Percentiles rank a stretch among this genome's conserved stretches.
Conservation (phyloP, 2,329 filamentous ascomycete genomes). For the Laburnicola sp. region DNA sequence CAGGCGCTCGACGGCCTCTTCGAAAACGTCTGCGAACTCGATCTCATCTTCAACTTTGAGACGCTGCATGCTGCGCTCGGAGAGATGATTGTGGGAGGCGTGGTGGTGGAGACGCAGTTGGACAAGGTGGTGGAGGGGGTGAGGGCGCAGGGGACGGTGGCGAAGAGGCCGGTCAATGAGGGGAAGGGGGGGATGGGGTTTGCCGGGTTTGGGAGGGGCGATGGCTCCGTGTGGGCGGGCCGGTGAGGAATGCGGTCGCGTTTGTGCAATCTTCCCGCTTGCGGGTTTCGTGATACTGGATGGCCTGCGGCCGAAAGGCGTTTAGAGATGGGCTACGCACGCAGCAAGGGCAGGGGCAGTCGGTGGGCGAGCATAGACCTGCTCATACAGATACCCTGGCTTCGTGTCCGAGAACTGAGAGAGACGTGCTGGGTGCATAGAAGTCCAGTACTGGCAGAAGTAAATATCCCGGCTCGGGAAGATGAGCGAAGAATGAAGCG, state of each 20-base stretch:
- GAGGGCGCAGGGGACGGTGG: constrained; percentile 71
- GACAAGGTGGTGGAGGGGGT: constrained; percentile 89
- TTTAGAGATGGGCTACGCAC: too few relatives aligned
- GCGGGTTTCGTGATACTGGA: too few relatives aligned
- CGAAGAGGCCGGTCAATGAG: constrained; percentile 78
- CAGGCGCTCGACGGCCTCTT: constrained; percentile 93
- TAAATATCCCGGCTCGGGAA: too few relatives aligned
- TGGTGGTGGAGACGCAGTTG: constrained; percentile 89
- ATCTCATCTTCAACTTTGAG: constrained; percentile 99
- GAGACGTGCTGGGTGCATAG: too few relatives aligned
- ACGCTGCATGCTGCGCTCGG: constrained; percentile 86
- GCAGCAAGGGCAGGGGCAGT: too few relatives aligned
- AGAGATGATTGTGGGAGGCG: constrained; percentile 94
- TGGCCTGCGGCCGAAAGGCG: too few relatives aligned
- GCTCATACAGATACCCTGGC: too few relatives aligned
- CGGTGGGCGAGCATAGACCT: too few relatives aligned
- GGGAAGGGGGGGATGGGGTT: constrained; percentile 45
- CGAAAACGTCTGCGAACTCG: constrained; percentile 97
- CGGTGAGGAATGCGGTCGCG: constrained; percentile 20
- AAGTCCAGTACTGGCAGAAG: too few relatives aligned
- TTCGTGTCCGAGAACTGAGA: too few relatives aligned
- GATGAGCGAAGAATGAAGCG: too few relatives aligned
- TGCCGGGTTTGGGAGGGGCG: constrained; percentile 35
- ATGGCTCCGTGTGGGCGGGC: constrained; percentile 35
- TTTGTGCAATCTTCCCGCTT: too few relatives aligned